Conservation (phyloP, 306 rosid species). For the Clitoria ternatea region DNA sequence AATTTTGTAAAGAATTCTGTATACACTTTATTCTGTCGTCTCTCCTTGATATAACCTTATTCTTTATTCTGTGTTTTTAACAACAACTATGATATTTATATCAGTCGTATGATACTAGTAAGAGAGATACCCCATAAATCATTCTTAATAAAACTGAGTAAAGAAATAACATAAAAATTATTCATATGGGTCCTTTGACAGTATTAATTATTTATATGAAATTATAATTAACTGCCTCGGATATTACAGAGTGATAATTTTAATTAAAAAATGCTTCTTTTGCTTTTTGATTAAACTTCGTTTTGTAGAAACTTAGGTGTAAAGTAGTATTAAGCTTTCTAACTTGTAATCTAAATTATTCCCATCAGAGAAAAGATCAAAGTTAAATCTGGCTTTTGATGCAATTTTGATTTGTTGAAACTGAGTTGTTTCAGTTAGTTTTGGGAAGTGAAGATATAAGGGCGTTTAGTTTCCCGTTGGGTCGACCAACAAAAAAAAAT, state of each 20-base stretch:
- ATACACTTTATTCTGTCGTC: not conserved
- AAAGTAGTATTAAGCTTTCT: conserved; percentile 31
- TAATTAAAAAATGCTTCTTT: conserved; percentile 29
- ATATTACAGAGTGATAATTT: too few species aligned
- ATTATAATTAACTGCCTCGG: too few species aligned
- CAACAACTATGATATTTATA: too few species aligned
- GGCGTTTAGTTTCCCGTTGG: too few species aligned
- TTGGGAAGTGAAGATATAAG: conserved; percentile 26
- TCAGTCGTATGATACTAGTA: too few species aligned
- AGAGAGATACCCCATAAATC: too few species aligned
- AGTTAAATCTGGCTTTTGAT: conserved; percentile 22
- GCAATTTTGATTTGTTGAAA: conserved; percentile 37
- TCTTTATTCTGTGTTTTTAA: not conserved
- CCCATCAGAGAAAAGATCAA: not conserved
- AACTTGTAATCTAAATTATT: conserved; percentile 14
- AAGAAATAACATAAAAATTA: too few species aligned
- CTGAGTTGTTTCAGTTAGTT: conserved; percentile 33
- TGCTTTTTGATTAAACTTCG: conserved; percentile 18
- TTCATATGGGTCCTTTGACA: too few species aligned
- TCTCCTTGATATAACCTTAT: not conserved
- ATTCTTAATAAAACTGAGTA: too few species aligned
- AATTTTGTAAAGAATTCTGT: too few species aligned
- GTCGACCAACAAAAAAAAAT: too few species aligned
- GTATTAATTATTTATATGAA: too few species aligned
- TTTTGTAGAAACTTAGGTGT: conserved; percentile 33